Evolutionary conservation across 176 grass and related monocot genomes (phyloP), one percentile per base, ranked within the genome.

Genomic region (Eleusine coracana): DNA sequence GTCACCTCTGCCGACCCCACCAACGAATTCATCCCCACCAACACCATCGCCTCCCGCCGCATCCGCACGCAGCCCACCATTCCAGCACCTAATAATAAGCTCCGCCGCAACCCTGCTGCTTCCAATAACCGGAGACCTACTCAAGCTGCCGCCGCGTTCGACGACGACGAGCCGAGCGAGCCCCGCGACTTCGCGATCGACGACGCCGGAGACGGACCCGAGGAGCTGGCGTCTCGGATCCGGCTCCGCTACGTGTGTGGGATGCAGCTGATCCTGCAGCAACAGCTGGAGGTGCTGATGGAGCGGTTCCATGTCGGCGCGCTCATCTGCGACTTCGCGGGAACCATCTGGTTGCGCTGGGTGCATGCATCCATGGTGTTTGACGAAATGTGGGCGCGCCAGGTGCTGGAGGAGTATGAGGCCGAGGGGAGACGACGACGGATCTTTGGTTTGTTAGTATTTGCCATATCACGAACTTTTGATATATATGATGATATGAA

Each of bases 221-320:
- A 81, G 31, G 61, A 74, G 14, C 54, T 93, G 16, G 90, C 60
- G 0, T 31, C 2, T 5, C 60, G 60, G 70, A 75, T 94, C 36
- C 92, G 92, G 71, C 58, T 51, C 61, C 79, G 92, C 46, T 92
- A 97, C 37, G 77, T 94, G 58, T 67, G 63, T 60, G 95, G 95
- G 11, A 51, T 97, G 62, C 95, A 97, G 83, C 77, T 94, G 51
- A 97, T 91, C 80, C 78, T 97, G 46, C 88, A 89, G 79, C 75
- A n/a, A 36, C 95, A 97, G 69, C 79, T 89, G 60, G 88, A 97
- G 80, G 90, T 79, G 37, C 85, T 94, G 59, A 88, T 97, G 20
- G 88, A 94, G 83, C 84, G 62, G 49, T 85, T 89, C 65, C 86
- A 82, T 18, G 88, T 91, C 36, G 60, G 92, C 64, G 84, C 90